Base-by-base conservation (phyloP, 345 rosid species). In the Brassica rapa region DNA sequence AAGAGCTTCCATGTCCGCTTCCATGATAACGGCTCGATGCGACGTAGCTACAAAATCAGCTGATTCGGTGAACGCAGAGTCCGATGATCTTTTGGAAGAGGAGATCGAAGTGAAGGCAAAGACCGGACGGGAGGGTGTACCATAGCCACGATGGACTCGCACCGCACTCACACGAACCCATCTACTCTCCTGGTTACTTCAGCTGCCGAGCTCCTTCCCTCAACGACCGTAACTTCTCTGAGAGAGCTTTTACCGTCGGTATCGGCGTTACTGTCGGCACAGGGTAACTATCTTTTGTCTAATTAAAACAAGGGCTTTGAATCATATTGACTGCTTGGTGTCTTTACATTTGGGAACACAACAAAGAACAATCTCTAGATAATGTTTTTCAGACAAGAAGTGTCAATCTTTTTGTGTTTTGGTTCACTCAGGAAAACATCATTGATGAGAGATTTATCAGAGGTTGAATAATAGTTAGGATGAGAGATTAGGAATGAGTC, bases 101-200 rank as follows among this genome's bases (percentile, higher is more conserved):
- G 43, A 32, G 35, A 32, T 32, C 35, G 35, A 32, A 32, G 35
- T 6, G 35, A 32, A 32, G 35, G 35, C 35, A 32, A 32, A 32
- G 35, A 5, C 63, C 84, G 6, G 98, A 93, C 66, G 98, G 98
- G 53, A 93, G 53, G 81, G 87, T 89, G 65, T 91, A 86, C 80
- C 99, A 93, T 77, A 91, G 97, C 87, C 99, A 95, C 78, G 98
- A 94, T 80, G 98, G 98, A 57, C 87, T 92, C 14, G 98, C 98
- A n/a, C 94, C 97, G 4, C 98, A 92, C 78, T 93, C 99, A 8
- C 99, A 94, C 62, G 99, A 93, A 85, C 98, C 99, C 61, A 94
- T 94, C 12, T 95, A 93, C 88, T 91, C 98, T 15, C 98, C 99
- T 68, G 98, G 99, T 43, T 95, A 69, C 88, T 93, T 93, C 82